Conservation (phyloP, 2,329 filamentous ascomycete species). For the Calonectria fujianensis region DNA sequence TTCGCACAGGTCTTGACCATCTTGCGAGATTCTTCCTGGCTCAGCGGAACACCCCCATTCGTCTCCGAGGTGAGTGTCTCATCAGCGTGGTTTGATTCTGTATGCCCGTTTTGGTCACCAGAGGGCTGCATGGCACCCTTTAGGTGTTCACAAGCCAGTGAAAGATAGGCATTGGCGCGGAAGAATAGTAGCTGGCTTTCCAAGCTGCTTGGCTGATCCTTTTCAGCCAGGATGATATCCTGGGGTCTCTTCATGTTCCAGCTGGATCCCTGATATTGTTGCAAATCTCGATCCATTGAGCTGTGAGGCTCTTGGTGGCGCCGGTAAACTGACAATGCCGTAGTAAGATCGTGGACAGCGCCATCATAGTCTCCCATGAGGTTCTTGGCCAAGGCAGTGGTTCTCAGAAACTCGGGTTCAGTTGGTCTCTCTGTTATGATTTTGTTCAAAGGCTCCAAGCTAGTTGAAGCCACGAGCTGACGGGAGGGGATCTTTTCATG, state of each 20-base stretch:
- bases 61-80: constrained; percentile 18
- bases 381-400: constrained; percentile 82
- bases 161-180: constrained; percentile 82
- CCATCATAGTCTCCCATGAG: constrained; percentile 85
- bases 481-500: constrained; percentile 90
- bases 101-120: constrained; percentile 25
- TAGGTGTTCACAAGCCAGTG: constrained; percentile 81
- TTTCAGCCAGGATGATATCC: constrained; percentile 62
- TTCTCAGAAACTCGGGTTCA: constrained; percentile 81
- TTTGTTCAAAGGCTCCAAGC: constrained; percentile 78
- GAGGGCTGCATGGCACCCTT: constrained; percentile 68
- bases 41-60: constrained; percentile 21
- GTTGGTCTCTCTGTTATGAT: constrained; percentile 79
- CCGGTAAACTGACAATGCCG: constrained; percentile 75
- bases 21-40: constrained; percentile 69
- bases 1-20: constrained; percentile 84
- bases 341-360: constrained; percentile 81
- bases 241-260: constrained; percentile 54
- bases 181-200: constrained; percentile 86
- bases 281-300: constrained; percentile 70
- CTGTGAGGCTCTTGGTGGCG: constrained; percentile 72
- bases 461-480: constrained; percentile 83
- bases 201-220: constrained; percentile 81
- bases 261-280: constrained; percentile 61
- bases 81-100: constrained; percentile 26